Conservation (phyloP, 441 rosid genomes). For the Populus hybrid region DNA sequence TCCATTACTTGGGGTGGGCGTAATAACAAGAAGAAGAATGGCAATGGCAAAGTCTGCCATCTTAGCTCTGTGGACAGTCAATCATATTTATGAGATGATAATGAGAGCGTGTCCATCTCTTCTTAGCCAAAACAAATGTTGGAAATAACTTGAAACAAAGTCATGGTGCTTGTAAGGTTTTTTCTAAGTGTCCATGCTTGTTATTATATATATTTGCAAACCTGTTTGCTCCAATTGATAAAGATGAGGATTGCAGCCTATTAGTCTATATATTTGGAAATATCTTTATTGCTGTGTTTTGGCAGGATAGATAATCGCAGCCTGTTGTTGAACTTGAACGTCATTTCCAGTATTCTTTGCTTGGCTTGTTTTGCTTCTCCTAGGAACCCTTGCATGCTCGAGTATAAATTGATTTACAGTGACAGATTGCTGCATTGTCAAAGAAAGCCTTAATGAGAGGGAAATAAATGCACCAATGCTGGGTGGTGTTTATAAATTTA, state of each 20-base stretch:
- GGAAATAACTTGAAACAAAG: neutral
- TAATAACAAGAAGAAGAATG: conserved; percentile 23
- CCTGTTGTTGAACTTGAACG: neutral
- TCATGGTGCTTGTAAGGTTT: neutral
- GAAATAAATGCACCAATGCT: neutral
- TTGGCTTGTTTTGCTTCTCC: neutral
- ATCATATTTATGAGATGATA: conserved; percentile 14
- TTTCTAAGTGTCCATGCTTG: neutral
- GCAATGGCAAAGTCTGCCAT: conserved; percentile 40
- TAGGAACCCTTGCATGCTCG: neutral
- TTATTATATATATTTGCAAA: neutral
- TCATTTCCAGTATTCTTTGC: neutral
- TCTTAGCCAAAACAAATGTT: neutral
- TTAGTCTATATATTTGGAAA: too few relatives aligned
- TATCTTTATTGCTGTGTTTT: neutral
- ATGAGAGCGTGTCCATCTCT: neutral
- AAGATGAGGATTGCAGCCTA: neutral
- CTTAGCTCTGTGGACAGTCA: conserved; percentile 47
- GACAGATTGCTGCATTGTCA: neutral
- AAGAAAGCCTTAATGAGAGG: neutral
- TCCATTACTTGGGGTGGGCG: conserved; percentile 79
- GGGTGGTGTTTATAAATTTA: neutral
- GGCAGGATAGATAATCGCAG: neutral
- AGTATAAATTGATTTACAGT: neutral
- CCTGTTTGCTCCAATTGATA: neutral